phyloP scores from a whole-genome alignment of 306 rosid genomes.

The Inga leiocalycina region DNA sequence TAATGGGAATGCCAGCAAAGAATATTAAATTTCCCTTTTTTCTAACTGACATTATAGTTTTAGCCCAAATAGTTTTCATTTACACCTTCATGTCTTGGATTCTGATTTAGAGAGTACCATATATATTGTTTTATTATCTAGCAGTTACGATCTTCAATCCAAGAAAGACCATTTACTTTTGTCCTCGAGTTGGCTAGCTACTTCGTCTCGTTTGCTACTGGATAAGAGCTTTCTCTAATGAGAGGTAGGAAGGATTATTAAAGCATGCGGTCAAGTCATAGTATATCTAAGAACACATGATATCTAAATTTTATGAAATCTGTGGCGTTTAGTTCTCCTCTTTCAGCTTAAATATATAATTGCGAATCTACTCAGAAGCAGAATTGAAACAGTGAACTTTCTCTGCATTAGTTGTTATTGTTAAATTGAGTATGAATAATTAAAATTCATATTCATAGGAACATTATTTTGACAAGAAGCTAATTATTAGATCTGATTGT shows the following conservation, averaged over 20 bases:
- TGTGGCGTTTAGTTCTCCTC: background rate
- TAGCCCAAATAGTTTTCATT: background rate
- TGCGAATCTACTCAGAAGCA: background rate
- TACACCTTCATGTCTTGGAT: background rate
- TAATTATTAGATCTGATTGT: constrained; percentile 40
- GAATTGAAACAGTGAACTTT: background rate
- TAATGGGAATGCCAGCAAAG: background rate
- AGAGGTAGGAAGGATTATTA: constrained; percentile 9
- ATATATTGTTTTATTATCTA: background rate
- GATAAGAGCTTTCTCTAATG: background rate
- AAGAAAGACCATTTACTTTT: background rate
- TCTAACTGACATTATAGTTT: background rate
- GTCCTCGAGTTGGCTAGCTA: background rate
- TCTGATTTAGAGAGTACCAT: background rate
- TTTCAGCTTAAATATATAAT: constrained; percentile 1
- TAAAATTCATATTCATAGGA: constrained; percentile 21
- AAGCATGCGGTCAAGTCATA: background rate
- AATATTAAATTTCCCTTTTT: background rate
- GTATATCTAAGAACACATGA: background rate
- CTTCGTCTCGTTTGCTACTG: background rate
- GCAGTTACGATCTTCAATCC: background rate
- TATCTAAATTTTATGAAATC: background rate
- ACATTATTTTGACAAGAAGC: constrained; percentile 24
- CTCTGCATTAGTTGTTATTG: background rate
- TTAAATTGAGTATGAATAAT: constrained; percentile 6